These are phyloP conservation scores for Rhizopogon sp. DNA, from an alignment of 768 basidiomycete genomes.

Conservation along the genomic window DNA sequence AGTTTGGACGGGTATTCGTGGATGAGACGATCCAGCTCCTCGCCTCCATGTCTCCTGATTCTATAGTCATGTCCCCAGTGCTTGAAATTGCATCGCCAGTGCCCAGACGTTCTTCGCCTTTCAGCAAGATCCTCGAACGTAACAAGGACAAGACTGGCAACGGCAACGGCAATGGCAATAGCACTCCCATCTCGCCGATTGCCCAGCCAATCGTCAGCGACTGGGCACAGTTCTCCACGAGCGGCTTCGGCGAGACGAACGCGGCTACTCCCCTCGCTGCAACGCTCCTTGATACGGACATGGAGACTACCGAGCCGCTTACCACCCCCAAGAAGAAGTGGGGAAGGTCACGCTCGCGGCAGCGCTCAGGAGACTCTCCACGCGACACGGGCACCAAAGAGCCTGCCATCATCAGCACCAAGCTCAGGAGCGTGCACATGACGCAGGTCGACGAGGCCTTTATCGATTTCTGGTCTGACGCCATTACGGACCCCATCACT, in stretches of 20 bases:
- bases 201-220: constrained; percentile 34
- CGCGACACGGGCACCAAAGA: constrained; percentile 7
- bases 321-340: constrained; percentile 28
- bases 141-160: not conserved
- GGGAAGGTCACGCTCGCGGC: constrained; percentile 21
- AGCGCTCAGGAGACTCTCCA: constrained; percentile 17
- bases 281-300: constrained; percentile 54
- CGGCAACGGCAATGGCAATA: constrained; percentile 13
- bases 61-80: constrained; percentile 21
- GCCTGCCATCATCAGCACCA: constrained; percentile 26
- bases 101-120: constrained; percentile 30
- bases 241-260: constrained; percentile 51
- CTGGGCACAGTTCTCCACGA: constrained; percentile 65
- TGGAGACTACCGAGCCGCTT: constrained; percentile 47
- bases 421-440: constrained; percentile 33
- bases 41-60: constrained; percentile 44
- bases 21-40: constrained; percentile 61
- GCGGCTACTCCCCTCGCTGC: constrained; percentile 38
- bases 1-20: constrained; percentile 50
- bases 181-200: constrained; percentile 23
- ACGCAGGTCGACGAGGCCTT: constrained; percentile 78
- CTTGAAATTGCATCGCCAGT: constrained; percentile 29
- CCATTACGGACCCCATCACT: constrained; percentile 63
- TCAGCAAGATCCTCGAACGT: constrained; percentile 23
- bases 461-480: constrained; percentile 78